These are phyloP conservation scores for Mycena chlorophos DNA, from an alignment of 768 basidiomycete species.

Conservation along the genomic window DNA sequence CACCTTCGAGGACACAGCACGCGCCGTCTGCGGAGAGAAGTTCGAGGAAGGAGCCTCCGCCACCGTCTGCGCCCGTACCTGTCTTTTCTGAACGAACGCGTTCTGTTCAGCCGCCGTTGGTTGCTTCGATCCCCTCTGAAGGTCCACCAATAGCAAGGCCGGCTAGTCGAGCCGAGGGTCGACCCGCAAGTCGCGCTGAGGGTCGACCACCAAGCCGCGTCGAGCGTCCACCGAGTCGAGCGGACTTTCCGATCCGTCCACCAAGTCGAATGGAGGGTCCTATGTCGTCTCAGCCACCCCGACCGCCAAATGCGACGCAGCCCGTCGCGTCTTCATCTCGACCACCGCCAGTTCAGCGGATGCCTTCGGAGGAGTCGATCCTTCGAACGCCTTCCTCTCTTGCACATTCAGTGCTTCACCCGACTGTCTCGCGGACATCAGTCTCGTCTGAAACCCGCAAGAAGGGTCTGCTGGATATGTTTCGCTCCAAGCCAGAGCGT, in stretches of 20 bases:
- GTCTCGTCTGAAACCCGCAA: constrained; percentile 39
- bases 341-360: constrained; percentile 30
- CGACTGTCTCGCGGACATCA: constrained; percentile 42
- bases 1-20: neutral
- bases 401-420: constrained; percentile 48
- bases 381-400: constrained; percentile 68
- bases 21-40: neutral
- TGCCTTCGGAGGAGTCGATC: constrained; percentile 50
- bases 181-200: too few relatives aligned
- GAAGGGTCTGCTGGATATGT: constrained; percentile 33
- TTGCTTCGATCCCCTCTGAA: neutral
- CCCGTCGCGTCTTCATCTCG: neutral
- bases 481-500: constrained; percentile 25
- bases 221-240: neutral
- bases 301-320: neutral
- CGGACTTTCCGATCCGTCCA: neutral
- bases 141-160: neutral
- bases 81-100: neutral
- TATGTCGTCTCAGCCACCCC: neutral
- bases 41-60: neutral
- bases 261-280: neutral
- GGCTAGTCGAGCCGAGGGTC: neutral
- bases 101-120: neutral
- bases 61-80: neutral
- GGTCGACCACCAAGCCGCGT: neutral